Conservation (phyloP, 352 stramenopile genomes). For the Globisporangium ultimum region DNA sequence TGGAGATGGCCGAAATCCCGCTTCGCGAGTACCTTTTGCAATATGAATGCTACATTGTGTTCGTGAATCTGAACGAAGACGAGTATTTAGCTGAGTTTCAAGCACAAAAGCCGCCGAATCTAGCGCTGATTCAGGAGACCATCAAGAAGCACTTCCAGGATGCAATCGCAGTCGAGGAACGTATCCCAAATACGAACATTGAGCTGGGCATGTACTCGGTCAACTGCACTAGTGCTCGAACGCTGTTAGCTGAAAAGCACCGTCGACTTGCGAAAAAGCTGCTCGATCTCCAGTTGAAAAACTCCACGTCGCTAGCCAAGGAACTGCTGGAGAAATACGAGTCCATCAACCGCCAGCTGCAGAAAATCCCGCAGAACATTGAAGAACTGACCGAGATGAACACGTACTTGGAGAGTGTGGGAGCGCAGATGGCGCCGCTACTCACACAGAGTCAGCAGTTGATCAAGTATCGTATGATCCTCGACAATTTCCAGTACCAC, state of each 20-base stretch:
- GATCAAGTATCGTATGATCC: slow-evolving; percentile 71
- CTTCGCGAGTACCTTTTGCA: slow-evolving; percentile 76
- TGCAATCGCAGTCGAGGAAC: slow-evolving; percentile 48
- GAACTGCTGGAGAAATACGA: slow-evolving; percentile 83
- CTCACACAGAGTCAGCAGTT: slow-evolving; percentile 72
- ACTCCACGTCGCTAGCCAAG: slow-evolving; percentile 65
- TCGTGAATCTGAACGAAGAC: slow-evolving; percentile 90
- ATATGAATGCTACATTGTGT: slow-evolving; percentile 83
- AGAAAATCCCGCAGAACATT: slow-evolving; percentile 89
- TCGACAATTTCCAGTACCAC: slow-evolving; percentile 82
- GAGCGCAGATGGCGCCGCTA: slow-evolving; percentile 54
- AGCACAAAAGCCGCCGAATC: slow-evolving; percentile 67
- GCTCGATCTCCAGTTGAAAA: slow-evolving; percentile 72
- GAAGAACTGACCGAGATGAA: slow-evolving; percentile 90
- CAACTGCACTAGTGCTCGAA: slow-evolving; percentile 66
- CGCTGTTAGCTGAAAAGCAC: slow-evolving; percentile 76
- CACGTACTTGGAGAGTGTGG: slow-evolving; percentile 76
- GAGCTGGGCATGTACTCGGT: slow-evolving; percentile 84
- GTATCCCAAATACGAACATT: slow-evolving; percentile 54
- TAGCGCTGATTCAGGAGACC: slow-evolving; percentile 58
- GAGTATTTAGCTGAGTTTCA: slow-evolving; percentile 76
- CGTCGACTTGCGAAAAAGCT: slow-evolving; percentile 68
- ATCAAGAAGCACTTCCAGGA: slow-evolving; percentile 81
- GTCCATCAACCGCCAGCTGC: slow-evolving; percentile 78
- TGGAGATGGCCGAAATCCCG: slow-evolving; percentile 56